Percentiles rank a stretch among this genome's conserved stretches.
These are phyloP conservation scores for Marchantia paleacea DNA, from an alignment of 225 moss, liverwort and hornwort genomes.

Conservation along the genomic window DNA sequence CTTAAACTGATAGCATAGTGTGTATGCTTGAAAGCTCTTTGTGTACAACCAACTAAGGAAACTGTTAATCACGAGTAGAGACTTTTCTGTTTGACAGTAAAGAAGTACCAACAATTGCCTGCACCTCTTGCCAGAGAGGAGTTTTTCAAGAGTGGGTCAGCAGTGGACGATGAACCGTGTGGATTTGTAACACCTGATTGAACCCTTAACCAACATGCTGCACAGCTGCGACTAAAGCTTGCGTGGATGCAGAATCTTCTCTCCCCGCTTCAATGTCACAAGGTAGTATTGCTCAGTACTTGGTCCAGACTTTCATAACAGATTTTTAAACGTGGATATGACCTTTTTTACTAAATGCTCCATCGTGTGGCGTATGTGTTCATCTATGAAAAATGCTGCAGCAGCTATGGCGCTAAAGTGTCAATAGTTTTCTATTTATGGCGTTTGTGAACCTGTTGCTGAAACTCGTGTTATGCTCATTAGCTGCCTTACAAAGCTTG, in stretches of 20 bases:
- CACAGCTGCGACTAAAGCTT: slow-evolving; percentile 32
- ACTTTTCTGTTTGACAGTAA: too few relatives aligned
- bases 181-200: background rate
- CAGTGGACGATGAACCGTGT: background rate
- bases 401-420: too few relatives aligned
- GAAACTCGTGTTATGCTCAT: slow-evolving; percentile 4
- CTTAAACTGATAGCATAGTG: background rate
- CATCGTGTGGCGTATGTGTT: too few relatives aligned
- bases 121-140: background rate
- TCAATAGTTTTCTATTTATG: too few relatives aligned
- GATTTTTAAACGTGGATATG: background rate
- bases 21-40: background rate
- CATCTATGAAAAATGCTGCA: too few relatives aligned
- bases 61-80: background rate
- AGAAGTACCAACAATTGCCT: too few relatives aligned
- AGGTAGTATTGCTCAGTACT: slow-evolving; percentile 16
- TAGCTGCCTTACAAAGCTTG: slow-evolving; percentile 21
- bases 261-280: slow-evolving; percentile 30
- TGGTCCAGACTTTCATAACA: background rate
- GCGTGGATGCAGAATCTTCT: slow-evolving; percentile 21
- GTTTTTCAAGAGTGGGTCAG: background rate
- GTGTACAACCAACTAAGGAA: background rate
- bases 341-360: too few relatives aligned
- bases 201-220: slow-evolving; percentile 22
- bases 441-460: background rate